Percentiles rank a stretch among this genome's conserved stretches.
phyloP scores from a whole-genome alignment of 2,329 filamentous ascomycete species.

The Sporothrix pallida region DNA sequence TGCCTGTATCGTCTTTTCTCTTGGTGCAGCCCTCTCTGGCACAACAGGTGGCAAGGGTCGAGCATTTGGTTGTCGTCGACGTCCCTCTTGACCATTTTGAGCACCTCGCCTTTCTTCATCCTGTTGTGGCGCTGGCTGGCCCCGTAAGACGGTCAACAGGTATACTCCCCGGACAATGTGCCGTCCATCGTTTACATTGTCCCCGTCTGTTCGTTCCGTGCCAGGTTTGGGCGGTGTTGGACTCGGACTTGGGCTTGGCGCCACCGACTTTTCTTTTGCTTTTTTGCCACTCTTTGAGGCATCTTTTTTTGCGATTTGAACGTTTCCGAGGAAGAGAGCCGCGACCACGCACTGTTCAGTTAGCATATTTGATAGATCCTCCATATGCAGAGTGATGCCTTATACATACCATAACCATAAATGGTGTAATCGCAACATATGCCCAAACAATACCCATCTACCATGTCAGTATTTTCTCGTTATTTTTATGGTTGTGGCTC shows the following conservation, averaged over 20 bases:
- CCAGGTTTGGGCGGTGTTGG: neutral
- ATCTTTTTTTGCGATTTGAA: conserved; percentile 43
- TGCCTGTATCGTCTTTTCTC: conserved; percentile 21
- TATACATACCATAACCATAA: conserved; percentile 54
- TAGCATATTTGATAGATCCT: neutral
- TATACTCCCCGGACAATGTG: neutral
- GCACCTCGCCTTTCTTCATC: neutral
- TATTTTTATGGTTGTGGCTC: neutral
- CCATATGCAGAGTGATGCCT: neutral
- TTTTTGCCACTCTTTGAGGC: neutral
- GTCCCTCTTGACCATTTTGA: neutral
- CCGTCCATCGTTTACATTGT: neutral
- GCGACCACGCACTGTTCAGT: conserved; percentile 40
- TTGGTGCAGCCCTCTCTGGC: neutral
- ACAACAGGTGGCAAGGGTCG: neutral
- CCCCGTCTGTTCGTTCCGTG: neutral
- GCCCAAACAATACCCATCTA: conserved; percentile 66
- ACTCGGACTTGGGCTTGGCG: neutral
- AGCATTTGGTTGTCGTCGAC: neutral
- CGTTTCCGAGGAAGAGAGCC: conserved; percentile 45
- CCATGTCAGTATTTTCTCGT: too few species aligned
- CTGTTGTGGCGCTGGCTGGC: neutral
- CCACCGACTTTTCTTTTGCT: neutral
- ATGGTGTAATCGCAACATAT: conserved; percentile 65
- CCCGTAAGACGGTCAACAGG: neutral